These are phyloP conservation scores for Penicillium sumatraense DNA, from an alignment of 2,329 filamentous ascomycete genomes.

Conservation along the genomic window DNA sequence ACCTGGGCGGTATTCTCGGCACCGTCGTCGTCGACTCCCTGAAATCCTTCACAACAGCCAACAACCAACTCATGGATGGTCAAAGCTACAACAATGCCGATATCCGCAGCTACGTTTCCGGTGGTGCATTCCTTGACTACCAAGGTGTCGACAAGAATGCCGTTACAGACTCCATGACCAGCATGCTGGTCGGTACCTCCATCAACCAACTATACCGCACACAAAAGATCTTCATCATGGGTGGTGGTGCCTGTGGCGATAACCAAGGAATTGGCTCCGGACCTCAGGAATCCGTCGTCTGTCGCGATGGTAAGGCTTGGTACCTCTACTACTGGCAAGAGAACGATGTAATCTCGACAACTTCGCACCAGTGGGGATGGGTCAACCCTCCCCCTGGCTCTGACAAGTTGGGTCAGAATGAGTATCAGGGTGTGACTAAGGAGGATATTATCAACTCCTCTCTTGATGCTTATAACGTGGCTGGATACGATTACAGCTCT, in stretches of 20 bases:
- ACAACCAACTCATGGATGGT: constrained; percentile 18
- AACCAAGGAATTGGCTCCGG: constrained; percentile 16
- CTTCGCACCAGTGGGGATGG: constrained; percentile 18
- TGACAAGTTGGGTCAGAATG: constrained; percentile 7
- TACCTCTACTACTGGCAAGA: constrained; percentile 22
- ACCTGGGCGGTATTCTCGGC: constrained; percentile 18
- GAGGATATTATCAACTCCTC: constrained; percentile 22
- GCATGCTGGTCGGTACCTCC: constrained; percentile 12
- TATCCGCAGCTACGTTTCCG: constrained; percentile 15
- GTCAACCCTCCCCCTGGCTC: constrained; percentile 11
- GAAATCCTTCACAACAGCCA: constrained; percentile 19
- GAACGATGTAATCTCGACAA: constrained; percentile 10
- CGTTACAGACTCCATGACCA: constrained; percentile 16
- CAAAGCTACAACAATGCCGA: constrained; percentile 10
- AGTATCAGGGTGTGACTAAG: constrained; percentile 1
- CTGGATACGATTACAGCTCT: constrained; percentile 13
- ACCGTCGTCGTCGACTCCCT: constrained; percentile 11
- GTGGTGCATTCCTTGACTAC: constrained; percentile 14
- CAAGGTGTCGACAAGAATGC: constrained; percentile 16
- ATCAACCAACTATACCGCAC: constrained; percentile 18
- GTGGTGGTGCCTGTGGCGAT: constrained; percentile 18
- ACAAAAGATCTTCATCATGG: constrained; percentile 21
- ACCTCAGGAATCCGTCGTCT: constrained; percentile 7
- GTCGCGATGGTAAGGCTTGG: constrained; percentile 19
- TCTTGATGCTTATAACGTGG: constrained; percentile 16